Evolutionary conservation across 306 rosid genomes (phyloP).

Genomic region (Boehmeria nivea): DNA sequence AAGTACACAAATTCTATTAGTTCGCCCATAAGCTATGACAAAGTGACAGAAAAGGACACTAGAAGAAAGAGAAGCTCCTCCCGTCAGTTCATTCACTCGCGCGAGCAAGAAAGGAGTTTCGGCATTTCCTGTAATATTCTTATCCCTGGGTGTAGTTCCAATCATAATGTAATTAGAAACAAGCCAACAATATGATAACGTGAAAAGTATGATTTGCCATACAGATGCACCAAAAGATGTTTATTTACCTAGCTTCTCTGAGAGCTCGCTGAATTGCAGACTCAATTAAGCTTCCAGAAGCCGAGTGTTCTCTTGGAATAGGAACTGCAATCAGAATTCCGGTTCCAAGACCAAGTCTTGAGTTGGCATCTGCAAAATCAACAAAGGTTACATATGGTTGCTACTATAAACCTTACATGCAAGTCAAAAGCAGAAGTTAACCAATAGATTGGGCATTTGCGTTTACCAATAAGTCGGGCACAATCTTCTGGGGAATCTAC

Average conservation of each 20-base stretch:
- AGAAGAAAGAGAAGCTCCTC: conserved; percentile 82
- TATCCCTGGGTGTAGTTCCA: conserved; percentile 42
- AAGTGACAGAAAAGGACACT: conserved; percentile 54
- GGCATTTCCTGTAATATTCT: conserved; percentile 66
- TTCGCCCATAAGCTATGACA: neutral
- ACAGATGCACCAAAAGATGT: neutral
- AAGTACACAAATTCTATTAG: neutral
- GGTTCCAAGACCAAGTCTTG: conserved; percentile 59
- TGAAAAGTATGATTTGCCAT: neutral
- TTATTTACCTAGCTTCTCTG: conserved; percentile 70
- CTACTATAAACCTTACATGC: neutral
- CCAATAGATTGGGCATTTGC: conserved; percentile 4
- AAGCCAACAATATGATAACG: neutral
- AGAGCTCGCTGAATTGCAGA: conserved; percentile 71
- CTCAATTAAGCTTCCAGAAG: conserved; percentile 75
- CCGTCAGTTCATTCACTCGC: conserved; percentile 66
- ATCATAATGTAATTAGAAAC: neutral
- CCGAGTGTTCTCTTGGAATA: conserved; percentile 68
- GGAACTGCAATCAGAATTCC: conserved; percentile 85
- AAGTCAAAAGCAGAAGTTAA: neutral
- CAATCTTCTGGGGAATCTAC: conserved; percentile 73
- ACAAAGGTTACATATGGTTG: too few species aligned
- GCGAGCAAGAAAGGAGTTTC: conserved; percentile 88
- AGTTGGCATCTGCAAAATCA: conserved; percentile 50
- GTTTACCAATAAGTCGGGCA: conserved; percentile 71